Evolutionary conservation across 169 alveolate genomes (phyloP).

Genomic region (Plasmodium ovale): DNA sequence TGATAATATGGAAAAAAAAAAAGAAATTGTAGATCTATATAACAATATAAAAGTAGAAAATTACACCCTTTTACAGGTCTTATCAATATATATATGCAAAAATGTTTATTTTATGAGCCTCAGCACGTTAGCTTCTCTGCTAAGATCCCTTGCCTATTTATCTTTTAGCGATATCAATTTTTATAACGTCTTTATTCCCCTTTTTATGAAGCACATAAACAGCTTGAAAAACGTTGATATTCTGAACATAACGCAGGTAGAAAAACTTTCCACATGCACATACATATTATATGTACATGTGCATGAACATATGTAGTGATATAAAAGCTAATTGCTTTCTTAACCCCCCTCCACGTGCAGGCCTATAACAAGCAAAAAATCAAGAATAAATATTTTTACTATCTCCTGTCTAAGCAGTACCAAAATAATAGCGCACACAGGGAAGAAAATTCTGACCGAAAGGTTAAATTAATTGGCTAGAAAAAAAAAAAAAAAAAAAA

Average conservation of each 20-base stretch:
- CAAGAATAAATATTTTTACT: conserved; percentile 53
- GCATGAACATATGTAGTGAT: background rate
- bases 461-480: conserved; percentile 66
- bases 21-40: conserved; percentile 5
- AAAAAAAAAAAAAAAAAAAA: background rate
- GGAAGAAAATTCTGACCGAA: background rate
- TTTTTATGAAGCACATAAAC: conserved; percentile 59
- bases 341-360: conserved; percentile 14
- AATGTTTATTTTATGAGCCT: conserved; percentile 74
- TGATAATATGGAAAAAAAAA: background rate
- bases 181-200: conserved; percentile 65
- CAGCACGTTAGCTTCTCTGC: conserved; percentile 43
- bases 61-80: conserved; percentile 48
- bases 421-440: conserved; percentile 19
- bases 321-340: background rate
- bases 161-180: conserved; percentile 44
- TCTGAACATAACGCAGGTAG: conserved; percentile 73
- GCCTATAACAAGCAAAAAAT: conserved; percentile 71
- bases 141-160: conserved; percentile 65
- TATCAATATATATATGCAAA: conserved; percentile 68
- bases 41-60: conserved; percentile 47
- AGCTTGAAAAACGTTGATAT: conserved; percentile 50
- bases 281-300: background rate
- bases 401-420: conserved; percentile 60
- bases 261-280: background rate